Evolutionary conservation across 495 filamentous ascomycete species (phyloP), one percentile per base, ranked within the genome.

Genomic region (Aspergillus asperescens): DNA sequence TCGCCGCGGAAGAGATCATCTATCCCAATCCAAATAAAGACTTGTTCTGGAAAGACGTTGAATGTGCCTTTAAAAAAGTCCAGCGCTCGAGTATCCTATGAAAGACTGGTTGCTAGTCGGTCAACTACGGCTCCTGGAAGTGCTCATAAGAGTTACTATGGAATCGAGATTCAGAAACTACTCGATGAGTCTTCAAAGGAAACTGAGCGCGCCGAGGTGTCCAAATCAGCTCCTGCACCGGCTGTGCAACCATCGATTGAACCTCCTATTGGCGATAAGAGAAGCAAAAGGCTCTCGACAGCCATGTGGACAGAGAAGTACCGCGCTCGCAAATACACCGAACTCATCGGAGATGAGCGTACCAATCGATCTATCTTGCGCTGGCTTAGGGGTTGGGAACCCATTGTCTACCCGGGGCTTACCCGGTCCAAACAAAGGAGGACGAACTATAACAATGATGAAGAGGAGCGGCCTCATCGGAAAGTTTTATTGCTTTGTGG

Each of bases 311-410:
- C 87, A 0, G 88, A 93, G 61, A 94, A 92, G 59, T 95, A 98
- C 64, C 85, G 93, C 16, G 92, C 93, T 27, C 83, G 81, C 48
- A 90, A 85, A 57, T 98, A 96, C 57, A 91, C 88, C 44, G 93
- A 97, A 55, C 76, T 98, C 0, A 84, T 94, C 50, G 94, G 94
- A 5, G 93, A 98, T 59, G 93, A 98, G 60, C 79, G 91, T 40
- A 96, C 92, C 10, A 92, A 97, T 69, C 82, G 93, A 43, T 82
- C 86, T 47, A 93, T 98, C 4, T 73, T 98, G 31, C 84, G 86
- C 47, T 98, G 93, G 93, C 71, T 98, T 28, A 97, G 96, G 66
- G 78, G 73, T 7, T 97, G 93, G 93, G 93, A 98, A 59, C 80
- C 83, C 9, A 81, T 95, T 51, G 93, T 98, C 2, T 97, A 95